Evolutionary conservation across 768 basidiomycete genomes (phyloP).

Genomic region (Tricholoma sp.): DNA sequence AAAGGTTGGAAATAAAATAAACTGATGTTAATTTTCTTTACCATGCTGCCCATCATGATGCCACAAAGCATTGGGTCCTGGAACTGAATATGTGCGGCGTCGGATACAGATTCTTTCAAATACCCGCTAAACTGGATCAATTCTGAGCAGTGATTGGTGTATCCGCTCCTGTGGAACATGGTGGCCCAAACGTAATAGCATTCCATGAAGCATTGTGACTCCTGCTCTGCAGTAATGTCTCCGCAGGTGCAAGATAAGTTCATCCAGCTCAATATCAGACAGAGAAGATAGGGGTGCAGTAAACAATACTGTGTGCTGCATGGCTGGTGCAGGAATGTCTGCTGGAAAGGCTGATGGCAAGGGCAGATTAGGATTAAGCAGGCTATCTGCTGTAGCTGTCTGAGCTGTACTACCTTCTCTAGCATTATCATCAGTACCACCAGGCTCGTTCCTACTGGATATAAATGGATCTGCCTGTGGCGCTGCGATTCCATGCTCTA

Average conservation of each 20-base stretch:
- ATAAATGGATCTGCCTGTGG: not conserved
- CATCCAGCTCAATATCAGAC: not conserved
- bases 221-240: conserved; percentile 9
- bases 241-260: not conserved
- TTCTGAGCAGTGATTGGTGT: conserved; percentile 9
- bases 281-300: not conserved
- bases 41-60: conserved; percentile 35
- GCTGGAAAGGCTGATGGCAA: not conserved
- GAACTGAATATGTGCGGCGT: conserved; percentile 18
- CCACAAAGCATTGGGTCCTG: conserved; percentile 28
- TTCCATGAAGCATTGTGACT: conserved; percentile 19
- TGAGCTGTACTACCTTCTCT: not conserved
- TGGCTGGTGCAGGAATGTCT: not conserved
- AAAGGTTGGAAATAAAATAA: not conserved
- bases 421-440: not conserved
- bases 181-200: conserved; percentile 11
- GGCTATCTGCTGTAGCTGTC: not conserved
- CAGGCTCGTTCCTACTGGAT: not conserved
- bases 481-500: not conserved
- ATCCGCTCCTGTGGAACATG: conserved; percentile 9
- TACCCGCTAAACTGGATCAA: conserved; percentile 13
- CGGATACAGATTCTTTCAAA: conserved; percentile 13
- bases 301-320: not conserved
- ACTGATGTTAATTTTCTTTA: conserved; percentile 8
- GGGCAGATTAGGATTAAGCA: not conserved